phyloP scores from a whole-genome alignment of 2,329 filamentous ascomycete genomes.

The Aspergillus melleus region DNA sequence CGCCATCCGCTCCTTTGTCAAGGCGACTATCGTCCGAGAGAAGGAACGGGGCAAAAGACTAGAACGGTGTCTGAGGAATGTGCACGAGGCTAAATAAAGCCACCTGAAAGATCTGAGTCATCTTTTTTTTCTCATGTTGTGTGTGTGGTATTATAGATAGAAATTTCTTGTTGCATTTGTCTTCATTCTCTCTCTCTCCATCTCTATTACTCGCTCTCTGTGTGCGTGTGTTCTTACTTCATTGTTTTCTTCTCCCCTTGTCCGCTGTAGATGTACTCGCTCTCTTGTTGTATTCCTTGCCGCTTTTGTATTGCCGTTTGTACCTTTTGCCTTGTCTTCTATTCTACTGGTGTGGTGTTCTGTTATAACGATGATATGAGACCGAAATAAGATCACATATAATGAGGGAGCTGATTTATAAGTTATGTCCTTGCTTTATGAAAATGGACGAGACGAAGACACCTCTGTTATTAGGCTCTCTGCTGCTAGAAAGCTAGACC shows the following conservation, averaged over 20 bases:
- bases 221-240: neutral
- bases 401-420: neutral
- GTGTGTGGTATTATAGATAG: neutral
- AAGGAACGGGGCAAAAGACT: conserved; percentile 76
- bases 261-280: conserved; percentile 1
- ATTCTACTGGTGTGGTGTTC: neutral
- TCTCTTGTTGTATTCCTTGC: neutral
- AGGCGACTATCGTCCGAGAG: conserved; percentile 77
- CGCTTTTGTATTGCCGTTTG: neutral
- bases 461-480: too few relatives aligned
- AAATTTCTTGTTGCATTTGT: neutral
- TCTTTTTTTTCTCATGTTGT: neutral
- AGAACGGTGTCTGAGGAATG: conserved; percentile 70
- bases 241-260: conserved; percentile 2
- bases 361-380: neutral
- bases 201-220: neutral
- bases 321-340: conserved; percentile 2
- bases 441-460: neutral
- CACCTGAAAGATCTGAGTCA: neutral
- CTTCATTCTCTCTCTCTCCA: neutral
- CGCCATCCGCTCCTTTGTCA: conserved; percentile 74
- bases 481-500: too few relatives aligned
- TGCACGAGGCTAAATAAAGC: conserved; percentile 35
- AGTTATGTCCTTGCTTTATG: neutral
- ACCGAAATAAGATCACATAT: neutral